Base-by-base conservation (phyloP, 2,329 filamentous ascomycete genomes). In the Fusarium poae region DNA sequence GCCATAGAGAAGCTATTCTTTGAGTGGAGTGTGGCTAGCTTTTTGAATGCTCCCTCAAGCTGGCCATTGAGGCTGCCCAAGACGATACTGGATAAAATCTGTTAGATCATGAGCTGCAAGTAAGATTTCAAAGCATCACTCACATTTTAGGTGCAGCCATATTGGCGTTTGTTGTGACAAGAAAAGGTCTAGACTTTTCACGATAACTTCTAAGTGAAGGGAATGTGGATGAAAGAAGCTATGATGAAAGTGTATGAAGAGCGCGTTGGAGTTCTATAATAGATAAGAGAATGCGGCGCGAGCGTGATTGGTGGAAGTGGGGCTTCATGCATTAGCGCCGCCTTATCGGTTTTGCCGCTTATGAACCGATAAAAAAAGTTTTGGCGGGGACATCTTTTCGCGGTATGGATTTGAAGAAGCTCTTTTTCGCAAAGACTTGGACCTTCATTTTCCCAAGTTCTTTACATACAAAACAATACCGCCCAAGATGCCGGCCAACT, bases 1-100 rank as follows among this genome's bases (percentile, higher is more conserved):
- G 92, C 94, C 73, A 97, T 91, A 16, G 92, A 86, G 78, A 99
- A 98, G 75, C 85, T 86, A 77, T 97, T 96, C 81, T 97, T 98
- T 35, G 89, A 83, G 73, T 98, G 94, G 4, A 98, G 84, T 12
- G 88, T 87, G 11, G 89, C 84, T 21, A 98, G 83, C 80, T 97
- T 99, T 63, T 88, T 85, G 77, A 99, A 93, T 12, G 92, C 89
- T 15, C 89, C 79, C 67, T 88, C 84, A 53, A 97, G 86, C 76
- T 92, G 89, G 74, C 95, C 95, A 76, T 94, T 91, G 68, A 97
- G 85, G 76, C 89, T 89, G 59, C 96, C 96, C 65, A 97, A 82
- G 39, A 97, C 93, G 73, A 96, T 89, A 60, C 91, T 93, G 58
- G 3, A 35, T 29, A 20, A 67, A 32, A 32, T 25, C 21, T 15